These are phyloP conservation scores for Mesembryanthemum crystallinum DNA, from an alignment of 148 eudicot species.

Conservation along the genomic window DNA sequence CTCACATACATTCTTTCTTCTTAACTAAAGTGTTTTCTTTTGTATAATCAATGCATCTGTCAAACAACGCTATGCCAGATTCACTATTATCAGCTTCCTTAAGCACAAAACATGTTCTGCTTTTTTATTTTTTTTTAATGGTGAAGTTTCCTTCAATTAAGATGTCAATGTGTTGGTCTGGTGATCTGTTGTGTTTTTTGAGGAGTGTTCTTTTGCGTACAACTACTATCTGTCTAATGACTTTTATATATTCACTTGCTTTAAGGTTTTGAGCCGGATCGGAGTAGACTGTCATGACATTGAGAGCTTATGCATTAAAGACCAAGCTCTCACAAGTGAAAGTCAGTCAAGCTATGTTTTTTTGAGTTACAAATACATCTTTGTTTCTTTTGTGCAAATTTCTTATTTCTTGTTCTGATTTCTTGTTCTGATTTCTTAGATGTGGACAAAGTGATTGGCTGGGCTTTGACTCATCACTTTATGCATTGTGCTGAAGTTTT, in stretches of 20 bases:
- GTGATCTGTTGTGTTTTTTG: background rate
- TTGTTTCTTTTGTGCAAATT: background rate
- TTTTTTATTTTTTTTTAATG: no score
- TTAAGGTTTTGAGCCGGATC: conserved; percentile 62
- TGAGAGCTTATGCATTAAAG: conserved; percentile 64
- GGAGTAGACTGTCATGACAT: conserved; percentile 73
- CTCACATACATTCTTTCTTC: no score
- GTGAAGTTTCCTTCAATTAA: background rate
- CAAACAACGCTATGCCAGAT: no score
- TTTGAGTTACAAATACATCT: background rate
- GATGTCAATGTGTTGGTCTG: background rate
- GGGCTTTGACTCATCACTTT: conserved; percentile 89
- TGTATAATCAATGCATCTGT: no score
- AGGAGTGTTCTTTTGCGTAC: background rate
- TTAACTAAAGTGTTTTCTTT: no score
- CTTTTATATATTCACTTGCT: conserved; percentile 4
- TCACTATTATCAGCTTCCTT: no score
- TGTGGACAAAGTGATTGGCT: conserved; percentile 80
- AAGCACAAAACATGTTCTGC: no score
- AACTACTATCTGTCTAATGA: background rate
- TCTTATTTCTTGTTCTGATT: background rate
- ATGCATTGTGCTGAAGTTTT: conserved; percentile 58
- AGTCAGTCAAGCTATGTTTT: conserved; percentile 38
- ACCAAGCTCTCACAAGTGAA: conserved; percentile 82
- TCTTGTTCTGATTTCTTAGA: conserved; percentile 39